Conservation (phyloP, 352 stramenopile genomes). For the Phytophthora vignae region DNA sequence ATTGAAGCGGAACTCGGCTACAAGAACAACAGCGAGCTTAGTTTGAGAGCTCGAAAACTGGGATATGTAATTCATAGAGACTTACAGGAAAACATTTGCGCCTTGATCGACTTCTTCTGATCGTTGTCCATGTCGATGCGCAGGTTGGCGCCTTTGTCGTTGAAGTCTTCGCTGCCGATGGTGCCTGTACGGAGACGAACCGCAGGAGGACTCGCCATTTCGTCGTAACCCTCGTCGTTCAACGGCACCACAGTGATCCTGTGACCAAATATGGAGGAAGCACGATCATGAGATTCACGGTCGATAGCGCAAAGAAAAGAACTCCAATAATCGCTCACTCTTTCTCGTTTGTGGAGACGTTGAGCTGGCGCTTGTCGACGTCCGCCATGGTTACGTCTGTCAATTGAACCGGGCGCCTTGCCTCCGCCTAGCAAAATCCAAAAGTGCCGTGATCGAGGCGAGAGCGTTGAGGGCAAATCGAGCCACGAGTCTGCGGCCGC, state of each 20-base stretch:
- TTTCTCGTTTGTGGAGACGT: constrained; percentile 32
- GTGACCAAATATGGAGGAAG: not conserved
- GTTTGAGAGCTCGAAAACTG: not conserved
- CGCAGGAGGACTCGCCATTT: constrained; percentile 40
- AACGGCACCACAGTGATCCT: constrained; percentile 32
- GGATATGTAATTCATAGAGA: not conserved
- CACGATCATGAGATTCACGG: constrained; percentile 17
- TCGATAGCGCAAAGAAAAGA: too few species aligned
- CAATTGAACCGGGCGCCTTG: constrained; percentile 20
- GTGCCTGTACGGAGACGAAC: constrained; percentile 55
- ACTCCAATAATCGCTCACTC: constrained; percentile 18
- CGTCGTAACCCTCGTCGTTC: constrained; percentile 36
- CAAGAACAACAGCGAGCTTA: constrained; percentile 4
- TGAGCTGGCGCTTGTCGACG: constrained; percentile 26
- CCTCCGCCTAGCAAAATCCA: constrained; percentile 27
- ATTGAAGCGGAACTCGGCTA: constrained; percentile 76
- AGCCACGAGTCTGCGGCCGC: constrained; percentile 22
- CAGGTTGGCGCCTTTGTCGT: constrained; percentile 74
- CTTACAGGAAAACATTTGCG: constrained; percentile 63
- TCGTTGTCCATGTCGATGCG: constrained; percentile 68
- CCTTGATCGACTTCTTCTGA: constrained; percentile 66
- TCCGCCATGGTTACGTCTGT: constrained; percentile 28
- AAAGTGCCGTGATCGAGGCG: constrained; percentile 23
- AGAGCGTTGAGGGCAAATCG: constrained; percentile 20
- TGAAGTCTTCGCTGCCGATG: constrained; percentile 63